Evolutionary conservation across 352 stramenopile species (phyloP), one percentile per base, ranked within the genome.

Genomic region (Thraustotheca clavata): DNA sequence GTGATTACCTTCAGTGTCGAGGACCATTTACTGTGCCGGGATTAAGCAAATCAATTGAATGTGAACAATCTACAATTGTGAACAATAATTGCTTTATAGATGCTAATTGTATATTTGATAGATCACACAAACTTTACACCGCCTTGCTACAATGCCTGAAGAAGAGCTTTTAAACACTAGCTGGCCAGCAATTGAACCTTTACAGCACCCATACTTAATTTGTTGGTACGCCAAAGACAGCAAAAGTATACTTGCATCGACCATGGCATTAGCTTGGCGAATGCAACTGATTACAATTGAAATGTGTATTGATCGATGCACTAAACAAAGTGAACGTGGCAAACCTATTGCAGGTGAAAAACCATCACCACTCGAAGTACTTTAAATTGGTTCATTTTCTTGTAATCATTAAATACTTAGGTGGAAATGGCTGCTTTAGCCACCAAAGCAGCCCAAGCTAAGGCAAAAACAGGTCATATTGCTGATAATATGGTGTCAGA

Each of bases 291-390:
- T 73, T 12, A 70, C 67, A 18, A 29, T 86, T 4, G 79, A 88
- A 7, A 24, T 67, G 12, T 71, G 88, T 3, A 26, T 82, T 3
- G 74, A 88, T 1, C 78, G 87, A 31, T 80, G 76, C 29, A 55
- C 88, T 2, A 78, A 77, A 40, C 66, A 71, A 55, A 76, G 67
- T 35, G 77, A 85, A 29, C 79, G 87, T 18, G 71, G 24, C 86
- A 88, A 85, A 36, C 59, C 71, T 11, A 73, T 83, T 8, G 49
- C 71, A 32, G 61, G 68, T 3, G 35, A 71, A 2, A 65, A 69
- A 4, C 68, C 81, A 1, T 62, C 59, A 36, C 70, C 82, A 4
- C 75, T 72, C 0, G 77, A 90, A 74, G 80, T 90, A 70, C 43
- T 9, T 1, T 7, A 24, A 14, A 24, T 59, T n/a, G n/a, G n/a